A percentile compares a stretch with the other conserved stretches of the same genome.
phyloP scores from a whole-genome alignment of 106 monocot genomes.

The Acorus gramineus region DNA sequence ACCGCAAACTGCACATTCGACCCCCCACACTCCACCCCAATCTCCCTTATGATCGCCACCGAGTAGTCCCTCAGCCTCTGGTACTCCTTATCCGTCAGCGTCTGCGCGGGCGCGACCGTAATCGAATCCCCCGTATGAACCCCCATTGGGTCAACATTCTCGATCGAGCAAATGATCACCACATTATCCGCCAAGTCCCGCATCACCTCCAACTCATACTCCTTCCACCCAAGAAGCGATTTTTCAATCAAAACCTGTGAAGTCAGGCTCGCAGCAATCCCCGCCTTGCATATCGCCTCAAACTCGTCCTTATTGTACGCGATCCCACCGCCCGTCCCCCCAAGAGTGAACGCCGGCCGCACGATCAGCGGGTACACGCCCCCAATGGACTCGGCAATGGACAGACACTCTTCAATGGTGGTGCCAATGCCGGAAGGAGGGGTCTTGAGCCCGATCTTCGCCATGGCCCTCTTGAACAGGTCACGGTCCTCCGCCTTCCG shows the following conservation, averaged over 20 bases:
- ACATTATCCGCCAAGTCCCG: conserved; percentile 95
- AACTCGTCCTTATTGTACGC: conserved; percentile 89
- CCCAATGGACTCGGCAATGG: conserved; percentile 68
- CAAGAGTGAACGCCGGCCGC: conserved; percentile 81
- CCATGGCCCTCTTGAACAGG: conserved; percentile 87
- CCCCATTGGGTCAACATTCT: conserved; percentile 97
- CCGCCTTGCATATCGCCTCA: conserved; percentile 65
- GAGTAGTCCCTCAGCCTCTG: conserved; percentile 88
- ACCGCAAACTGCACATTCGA: conserved; percentile 99
- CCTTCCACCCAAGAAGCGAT: conserved; percentile 97
- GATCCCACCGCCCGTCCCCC: conserved; percentile 94
- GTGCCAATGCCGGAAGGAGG: conserved; percentile 92
- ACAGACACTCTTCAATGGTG: conserved; percentile 67
- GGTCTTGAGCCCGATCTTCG: conserved; percentile 74
- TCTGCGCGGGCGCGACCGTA: conserved; percentile 93
- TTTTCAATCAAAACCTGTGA: conserved; percentile 90
- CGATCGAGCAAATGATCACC: conserved; percentile 94
- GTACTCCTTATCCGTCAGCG: conserved; percentile 93
- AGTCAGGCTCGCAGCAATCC: conserved; percentile 72
- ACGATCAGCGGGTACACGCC: conserved; percentile 70
- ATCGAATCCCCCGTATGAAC: conserved; percentile 97
- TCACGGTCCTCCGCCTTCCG: conserved; percentile 77
- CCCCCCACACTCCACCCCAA: conserved; percentile 96
- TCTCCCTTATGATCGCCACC: conserved; percentile 84
- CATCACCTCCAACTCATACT: conserved; percentile 98